These are phyloP conservation scores for Glebionis coronaria DNA, from an alignment of 129 eudicot species.

Conservation along the genomic window DNA sequence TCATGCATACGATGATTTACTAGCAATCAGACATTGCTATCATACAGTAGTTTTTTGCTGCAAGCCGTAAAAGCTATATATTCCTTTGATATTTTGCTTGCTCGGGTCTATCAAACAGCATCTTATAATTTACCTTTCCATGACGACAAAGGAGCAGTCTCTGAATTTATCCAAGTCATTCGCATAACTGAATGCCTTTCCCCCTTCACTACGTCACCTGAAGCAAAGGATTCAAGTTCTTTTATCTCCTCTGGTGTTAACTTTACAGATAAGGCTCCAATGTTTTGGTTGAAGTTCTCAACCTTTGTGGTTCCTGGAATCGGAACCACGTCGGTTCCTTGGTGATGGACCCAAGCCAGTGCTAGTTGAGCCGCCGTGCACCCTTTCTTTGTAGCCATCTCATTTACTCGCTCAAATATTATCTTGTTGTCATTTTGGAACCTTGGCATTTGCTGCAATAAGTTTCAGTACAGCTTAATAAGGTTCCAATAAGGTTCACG, in stretches of 20 bases:
- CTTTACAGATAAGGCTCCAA: constrained; percentile 47
- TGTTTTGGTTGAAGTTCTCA: constrained; percentile 45
- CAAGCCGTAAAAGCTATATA: no score
- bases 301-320: constrained; percentile 61
- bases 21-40: no score
- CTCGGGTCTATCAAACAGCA: background rate
- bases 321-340: constrained; percentile 53
- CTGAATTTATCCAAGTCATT: constrained; percentile 36
- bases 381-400: constrained; percentile 44
- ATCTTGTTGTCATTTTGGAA: constrained; percentile 48
- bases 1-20: no score
- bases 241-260: constrained; percentile 42
- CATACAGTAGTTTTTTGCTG: no score
- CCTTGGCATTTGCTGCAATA: constrained; percentile 39
- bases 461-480: no score
- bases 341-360: constrained; percentile 67
- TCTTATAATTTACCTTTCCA: constrained; percentile 25
- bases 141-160: constrained; percentile 49
- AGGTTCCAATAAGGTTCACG: no score
- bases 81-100: background rate
- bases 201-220: constrained; percentile 38
- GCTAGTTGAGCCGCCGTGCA: constrained; percentile 56
- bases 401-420: constrained; percentile 35
- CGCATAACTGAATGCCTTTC: constrained; percentile 22
- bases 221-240: constrained; percentile 38